phyloP scores from a whole-genome alignment of 1,139 yeast genomes.

The Scheffersomyces stambukii region DNA sequence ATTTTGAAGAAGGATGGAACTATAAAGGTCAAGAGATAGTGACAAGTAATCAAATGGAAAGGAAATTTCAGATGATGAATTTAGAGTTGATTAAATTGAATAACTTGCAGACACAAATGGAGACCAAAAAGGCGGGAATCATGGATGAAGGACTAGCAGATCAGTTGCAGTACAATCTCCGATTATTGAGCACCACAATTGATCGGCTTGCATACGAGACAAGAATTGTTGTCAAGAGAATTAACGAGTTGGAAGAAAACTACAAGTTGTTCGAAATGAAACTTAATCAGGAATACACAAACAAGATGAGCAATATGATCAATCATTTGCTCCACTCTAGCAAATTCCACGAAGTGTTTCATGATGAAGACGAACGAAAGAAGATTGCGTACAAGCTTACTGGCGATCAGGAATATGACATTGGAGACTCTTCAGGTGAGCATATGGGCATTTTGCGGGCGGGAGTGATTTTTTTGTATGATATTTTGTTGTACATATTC shows the following conservation, averaged over 20 bases:
- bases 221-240: slow-evolving; percentile 63
- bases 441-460: slow-evolving; percentile 17
- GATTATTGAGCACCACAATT: slow-evolving; percentile 63
- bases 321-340: slow-evolving; percentile 35
- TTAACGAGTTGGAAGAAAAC: slow-evolving; percentile 78
- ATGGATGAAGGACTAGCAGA: slow-evolving; percentile 28
- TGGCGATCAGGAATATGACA: slow-evolving; percentile 11
- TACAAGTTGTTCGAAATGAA: slow-evolving; percentile 43
- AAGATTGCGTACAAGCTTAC: slow-evolving; percentile 25
- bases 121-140: slow-evolving; percentile 25
- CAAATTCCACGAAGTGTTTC: slow-evolving; percentile 30
- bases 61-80: slow-evolving; percentile 26
- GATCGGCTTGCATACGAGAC: slow-evolving; percentile 81
- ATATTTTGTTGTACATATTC: slow-evolving; percentile 26
- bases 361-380: slow-evolving; percentile 25
- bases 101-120: slow-evolving; percentile 25
- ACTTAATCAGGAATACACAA: slow-evolving; percentile 25
- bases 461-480: slow-evolving; percentile 27
- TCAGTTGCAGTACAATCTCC: slow-evolving; percentile 45
- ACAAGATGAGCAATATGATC: slow-evolving; percentile 26
- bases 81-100: slow-evolving; percentile 29
- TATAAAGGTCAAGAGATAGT: slow-evolving; percentile 3
- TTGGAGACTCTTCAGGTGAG: slow-evolving; percentile 2
- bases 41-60: slow-evolving; percentile 17
- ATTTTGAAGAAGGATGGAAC: slow-evolving; percentile 9